Conservation (phyloP, 2,329 filamentous ascomycete species). For the Ramularia endophylla region DNA sequence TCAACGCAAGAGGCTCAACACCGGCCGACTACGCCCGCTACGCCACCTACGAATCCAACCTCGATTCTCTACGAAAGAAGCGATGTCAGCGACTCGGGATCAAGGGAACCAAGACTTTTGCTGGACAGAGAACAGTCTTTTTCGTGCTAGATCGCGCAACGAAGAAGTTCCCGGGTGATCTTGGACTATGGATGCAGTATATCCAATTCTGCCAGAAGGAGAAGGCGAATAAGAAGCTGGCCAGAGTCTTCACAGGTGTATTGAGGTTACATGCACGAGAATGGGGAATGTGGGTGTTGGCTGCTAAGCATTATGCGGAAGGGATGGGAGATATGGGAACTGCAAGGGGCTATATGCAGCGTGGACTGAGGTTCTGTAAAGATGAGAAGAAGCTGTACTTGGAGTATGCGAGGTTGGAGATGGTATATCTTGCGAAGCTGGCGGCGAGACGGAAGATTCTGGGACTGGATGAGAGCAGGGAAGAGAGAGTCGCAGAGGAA, state of each 20-base stretch:
- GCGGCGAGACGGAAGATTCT: conserved; percentile 64
- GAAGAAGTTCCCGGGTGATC: conserved; percentile 72
- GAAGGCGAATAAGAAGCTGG: conserved; percentile 56
- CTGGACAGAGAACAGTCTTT: conserved; percentile 77
- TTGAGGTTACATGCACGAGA: conserved; percentile 82
- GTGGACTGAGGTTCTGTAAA: conserved; percentile 84
- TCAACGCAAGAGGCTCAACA: conserved; percentile 73
- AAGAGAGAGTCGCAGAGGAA: conserved; percentile 40
- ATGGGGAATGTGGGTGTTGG: conserved; percentile 74
- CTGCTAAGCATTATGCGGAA: conserved; percentile 73
- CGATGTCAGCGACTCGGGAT: conserved; percentile 76
- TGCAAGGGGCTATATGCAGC: conserved; percentile 78
- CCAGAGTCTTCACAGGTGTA: conserved; percentile 58
- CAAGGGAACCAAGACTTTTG: conserved; percentile 58
- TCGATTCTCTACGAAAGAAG: conserved; percentile 72
- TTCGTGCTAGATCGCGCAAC: conserved; percentile 84
- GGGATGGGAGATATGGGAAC: conserved; percentile 79
- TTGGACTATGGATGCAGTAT: conserved; percentile 84
- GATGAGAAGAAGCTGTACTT: conserved; percentile 70
- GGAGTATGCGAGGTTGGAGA: conserved; percentile 85
- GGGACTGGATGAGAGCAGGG: conserved; percentile 50
- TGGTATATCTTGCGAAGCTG: conserved; percentile 83
- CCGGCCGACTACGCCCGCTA: conserved; percentile 80
- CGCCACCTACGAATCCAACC: conserved; percentile 62
- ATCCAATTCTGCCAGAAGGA: conserved; percentile 70